Evolutionary conservation across 805 yeast species (phyloP).

Genomic region (Saturnispora serradocipensis): DNA sequence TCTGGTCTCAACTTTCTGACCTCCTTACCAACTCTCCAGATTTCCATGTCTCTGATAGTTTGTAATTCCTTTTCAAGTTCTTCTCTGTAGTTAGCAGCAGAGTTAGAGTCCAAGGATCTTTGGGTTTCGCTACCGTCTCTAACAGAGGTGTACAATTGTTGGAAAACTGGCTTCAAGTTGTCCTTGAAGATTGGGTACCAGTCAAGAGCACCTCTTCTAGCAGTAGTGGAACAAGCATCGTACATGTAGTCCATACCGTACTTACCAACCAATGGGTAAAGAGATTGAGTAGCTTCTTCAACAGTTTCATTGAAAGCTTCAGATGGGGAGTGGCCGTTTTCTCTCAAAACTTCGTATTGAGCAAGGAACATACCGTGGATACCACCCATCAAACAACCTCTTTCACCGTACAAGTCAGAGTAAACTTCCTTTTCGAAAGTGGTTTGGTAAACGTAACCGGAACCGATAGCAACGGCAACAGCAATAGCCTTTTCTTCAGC

Average conservation of each 20-base stretch:
- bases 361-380: constrained; percentile 99
- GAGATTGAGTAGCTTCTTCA: constrained; percentile 99
- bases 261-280: constrained; percentile 97
- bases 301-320: constrained; percentile 99
- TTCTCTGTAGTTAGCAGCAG: constrained; percentile 95
- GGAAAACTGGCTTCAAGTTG: constrained; percentile 97
- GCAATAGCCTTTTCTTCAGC: constrained; percentile 99
- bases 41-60: constrained; percentile 93
- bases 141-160: constrained; percentile 90
- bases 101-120: constrained; percentile 97
- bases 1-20: constrained; percentile 99
- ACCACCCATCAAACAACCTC: constrained; percentile 99
- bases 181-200: constrained; percentile 99
- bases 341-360: constrained; percentile 99
- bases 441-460: constrained; percentile 99
- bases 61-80: constrained; percentile 89
- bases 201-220: constrained; percentile 99
- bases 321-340: constrained; percentile 98
- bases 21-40: constrained; percentile 99
- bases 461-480: constrained; percentile 97
- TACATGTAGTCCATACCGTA: constrained; percentile 99
- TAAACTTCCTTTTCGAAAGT: constrained; percentile 98
- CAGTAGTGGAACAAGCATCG: constrained; percentile 99
- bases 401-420: constrained; percentile 99
- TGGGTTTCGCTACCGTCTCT: constrained; percentile 95